Base-by-base conservation (phyloP, 2,329 filamentous ascomycete species). In the Monilinia aucupariae region DNA sequence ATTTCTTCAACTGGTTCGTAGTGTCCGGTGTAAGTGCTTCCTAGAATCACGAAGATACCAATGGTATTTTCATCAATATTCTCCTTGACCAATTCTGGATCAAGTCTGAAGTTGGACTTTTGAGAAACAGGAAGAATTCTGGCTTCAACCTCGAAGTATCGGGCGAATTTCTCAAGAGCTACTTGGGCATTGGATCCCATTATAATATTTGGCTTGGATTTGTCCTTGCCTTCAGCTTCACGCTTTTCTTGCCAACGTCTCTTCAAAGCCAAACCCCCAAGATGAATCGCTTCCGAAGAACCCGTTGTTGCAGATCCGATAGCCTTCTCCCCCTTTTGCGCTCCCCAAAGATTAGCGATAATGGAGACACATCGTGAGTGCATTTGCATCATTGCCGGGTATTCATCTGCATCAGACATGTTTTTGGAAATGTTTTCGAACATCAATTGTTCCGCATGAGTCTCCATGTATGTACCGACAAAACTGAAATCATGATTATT, bases 51-150 rank as follows among this genome's bases (percentile, higher is more conserved):
- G 70, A 89, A 90, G 0, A 91, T 77, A n/a, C 88, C 88, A 68
- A 91, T 90, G 0, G 88, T 91, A 68, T 90, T 90, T 74, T 90
- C 87, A 65, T 91, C 87, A 41, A 90, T 80, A 66, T 87, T 87
- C 68, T 89, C 73, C 69, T 81, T 83, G 0, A 90, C 84, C 32
- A 85, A 74, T 4, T 83, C 78, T 0, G 87, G 83, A 67, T 90
- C 86, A 9, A 90, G 78, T 39, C 85, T 77, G 71, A 80, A 87
- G 8, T 80, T 77, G 63, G 83, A 86, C 71, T 84, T 81, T 67
- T 81, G 78, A 59, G 79, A 85, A 13, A 88, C 87, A 22, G 82
- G 85, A 55, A 86, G 75, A 63, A 87, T 87, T 53, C 82, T 79
- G 30, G 85, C 82, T 71, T 90, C 87, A 45, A 90, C 87, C 51